These are phyloP conservation scores for Plantago elongata DNA, from an alignment of 257 asterid species.

Conservation along the genomic window DNA sequence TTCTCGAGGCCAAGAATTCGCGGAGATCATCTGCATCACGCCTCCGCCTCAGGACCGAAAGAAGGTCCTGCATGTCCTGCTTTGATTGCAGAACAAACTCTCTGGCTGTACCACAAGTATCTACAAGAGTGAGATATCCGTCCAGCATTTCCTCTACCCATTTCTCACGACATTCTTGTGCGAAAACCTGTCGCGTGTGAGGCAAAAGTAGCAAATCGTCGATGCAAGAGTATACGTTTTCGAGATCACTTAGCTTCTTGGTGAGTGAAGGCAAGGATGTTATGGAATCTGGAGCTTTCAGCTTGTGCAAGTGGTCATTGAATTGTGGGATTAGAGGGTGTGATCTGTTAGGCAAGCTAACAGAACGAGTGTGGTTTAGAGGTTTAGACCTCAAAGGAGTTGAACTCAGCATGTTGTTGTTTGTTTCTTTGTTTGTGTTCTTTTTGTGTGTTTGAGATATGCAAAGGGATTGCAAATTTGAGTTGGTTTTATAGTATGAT, in stretches of 20 bases:
- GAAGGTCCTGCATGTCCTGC: slow-evolving; percentile 22
- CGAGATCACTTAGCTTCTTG: slow-evolving; percentile 25
- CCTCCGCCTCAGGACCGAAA: slow-evolving; percentile 28
- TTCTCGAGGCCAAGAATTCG: slow-evolving; percentile 15
- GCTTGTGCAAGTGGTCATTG: slow-evolving; percentile 23
- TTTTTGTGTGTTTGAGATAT: too few species aligned
- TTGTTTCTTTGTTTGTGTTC: background rate
- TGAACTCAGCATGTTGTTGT: slow-evolving; percentile 25
- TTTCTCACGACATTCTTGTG: slow-evolving; percentile 21
- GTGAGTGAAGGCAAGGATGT: slow-evolving; percentile 28
- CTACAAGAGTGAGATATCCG: slow-evolving; percentile 35
- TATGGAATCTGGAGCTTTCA: slow-evolving; percentile 12
- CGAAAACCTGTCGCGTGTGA: slow-evolving; percentile 26
- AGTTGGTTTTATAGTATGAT: slow-evolving; percentile 11
- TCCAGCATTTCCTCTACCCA: slow-evolving; percentile 33
- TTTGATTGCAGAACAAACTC: slow-evolving; percentile 24
- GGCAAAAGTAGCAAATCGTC: slow-evolving; percentile 30
- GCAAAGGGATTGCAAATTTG: background rate
- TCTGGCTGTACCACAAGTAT: slow-evolving; percentile 32
- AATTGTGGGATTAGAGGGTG: slow-evolving; percentile 45
- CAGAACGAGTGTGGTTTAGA: slow-evolving; percentile 33
- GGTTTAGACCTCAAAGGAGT: slow-evolving; percentile 39
- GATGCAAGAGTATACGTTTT: slow-evolving; percentile 19
- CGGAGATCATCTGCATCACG: slow-evolving; percentile 16
- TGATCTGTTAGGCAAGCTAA: slow-evolving; percentile 40